These are phyloP conservation scores for Talaromyces rugulosus DNA, from an alignment of 2,329 filamentous ascomycete species.

Conservation along the genomic window DNA sequence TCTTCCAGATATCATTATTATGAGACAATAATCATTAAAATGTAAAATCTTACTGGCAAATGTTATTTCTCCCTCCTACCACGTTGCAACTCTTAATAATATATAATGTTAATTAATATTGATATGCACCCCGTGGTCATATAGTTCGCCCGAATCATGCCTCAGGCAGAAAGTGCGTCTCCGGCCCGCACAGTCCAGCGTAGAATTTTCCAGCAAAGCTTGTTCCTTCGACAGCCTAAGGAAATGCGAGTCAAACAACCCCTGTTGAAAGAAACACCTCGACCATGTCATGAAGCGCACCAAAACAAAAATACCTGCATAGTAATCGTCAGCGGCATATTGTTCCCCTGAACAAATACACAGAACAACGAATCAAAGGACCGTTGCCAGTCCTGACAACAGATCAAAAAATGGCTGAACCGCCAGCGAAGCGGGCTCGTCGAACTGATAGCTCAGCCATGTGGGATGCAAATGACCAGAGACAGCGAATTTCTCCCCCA, in stretches of 20 bases:
- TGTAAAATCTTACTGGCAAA: too few species aligned
- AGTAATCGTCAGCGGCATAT: too few species aligned
- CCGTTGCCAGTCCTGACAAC: not conserved
- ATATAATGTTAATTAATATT: too few species aligned
- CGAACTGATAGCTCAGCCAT: slow-evolving; percentile 57
- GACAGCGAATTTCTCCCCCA: slow-evolving; percentile 22
- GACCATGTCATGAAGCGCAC: not conserved
- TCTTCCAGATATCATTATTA: too few species aligned
- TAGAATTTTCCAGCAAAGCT: slow-evolving; percentile 7
- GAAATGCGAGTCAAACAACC: not conserved
- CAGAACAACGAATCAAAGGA: not conserved
- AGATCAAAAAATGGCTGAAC: slow-evolving; percentile 47
- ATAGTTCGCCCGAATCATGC: not conserved
- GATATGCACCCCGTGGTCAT: too few species aligned
- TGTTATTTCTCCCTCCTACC: too few species aligned
- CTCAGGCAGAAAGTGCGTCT: slow-evolving; percentile 1
- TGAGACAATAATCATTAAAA: too few species aligned
- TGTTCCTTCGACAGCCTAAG: not conserved
- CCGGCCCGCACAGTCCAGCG: not conserved
- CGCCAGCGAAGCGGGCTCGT: slow-evolving; percentile 48
- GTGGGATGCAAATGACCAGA: slow-evolving; percentile 50
- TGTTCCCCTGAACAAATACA: not conserved
- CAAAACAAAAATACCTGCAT: not conserved
- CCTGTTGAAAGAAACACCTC: not conserved
- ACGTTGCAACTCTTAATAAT: too few species aligned